Base-by-base conservation (phyloP, 2,329 filamentous ascomycete species). In the Claviceps sp. region DNA sequence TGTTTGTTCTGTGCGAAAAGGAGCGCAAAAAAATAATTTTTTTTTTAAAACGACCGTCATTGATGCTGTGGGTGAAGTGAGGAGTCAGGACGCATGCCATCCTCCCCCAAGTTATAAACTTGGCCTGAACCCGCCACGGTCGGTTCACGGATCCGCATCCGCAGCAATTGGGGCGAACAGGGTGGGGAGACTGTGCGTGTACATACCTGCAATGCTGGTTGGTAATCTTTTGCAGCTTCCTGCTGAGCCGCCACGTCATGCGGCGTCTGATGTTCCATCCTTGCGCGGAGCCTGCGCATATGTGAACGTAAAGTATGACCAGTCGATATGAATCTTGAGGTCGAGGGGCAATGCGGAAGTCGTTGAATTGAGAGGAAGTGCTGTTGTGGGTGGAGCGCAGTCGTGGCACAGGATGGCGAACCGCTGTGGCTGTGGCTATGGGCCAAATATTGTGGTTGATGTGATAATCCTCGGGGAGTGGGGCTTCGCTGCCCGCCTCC, bases 161-260 rank as follows among this genome's bases (percentile, higher is more conserved):
- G 29, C 29, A 34, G 9, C 9, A 29, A 17, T 14, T 2, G 5
- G 44, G 26, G n/a, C 26, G 9, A 26, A 26, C 29, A 34, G 29
- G 29, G 16, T 8, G 14, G 26, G 13, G 14, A 29, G 26, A n/a
- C 17, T 16, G 46, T 22, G 51, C 29, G 26, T 11, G 29, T 26
- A 61, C 71, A 60, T 67, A 82, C 80, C 68, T 77, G 67, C 43
- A 78, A 66, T n/a, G 73, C 66, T 6, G 79, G 78, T 54, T 77
- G 73, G 61, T 80, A 83, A 40, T 78, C 73, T 52, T 75, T 68
- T 9, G 80, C 80, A 34, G 80, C 74, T 46, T 75, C 77, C 63
- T 83, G 77, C 64, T 83, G 79, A 50, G 78, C 78, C 42, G 70
- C 72, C 50, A 80, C 66, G 55, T 76, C 75, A 56, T 72, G 66